These are phyloP conservation scores for Verticillium nubilum DNA, from an alignment of 2,329 filamentous ascomycete genomes.

Conservation along the genomic window DNA sequence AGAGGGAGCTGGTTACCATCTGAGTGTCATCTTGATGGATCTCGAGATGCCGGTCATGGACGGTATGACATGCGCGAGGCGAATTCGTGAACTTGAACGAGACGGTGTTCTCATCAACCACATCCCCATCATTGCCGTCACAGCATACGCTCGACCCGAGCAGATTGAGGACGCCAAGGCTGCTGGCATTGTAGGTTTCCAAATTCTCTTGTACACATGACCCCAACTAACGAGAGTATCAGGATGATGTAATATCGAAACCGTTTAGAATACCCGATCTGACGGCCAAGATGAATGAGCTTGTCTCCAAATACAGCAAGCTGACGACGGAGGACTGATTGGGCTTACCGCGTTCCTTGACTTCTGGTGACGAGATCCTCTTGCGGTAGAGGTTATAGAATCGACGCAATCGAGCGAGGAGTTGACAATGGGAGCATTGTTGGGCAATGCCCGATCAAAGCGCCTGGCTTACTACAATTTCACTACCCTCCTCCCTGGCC, in stretches of 20 bases:
- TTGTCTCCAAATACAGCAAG: constrained; percentile 36
- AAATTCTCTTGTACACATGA: not conserved
- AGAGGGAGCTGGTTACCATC: constrained; percentile 40
- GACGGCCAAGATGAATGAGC: constrained; percentile 59
- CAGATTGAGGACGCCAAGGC: constrained; percentile 67
- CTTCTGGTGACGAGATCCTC: not conserved
- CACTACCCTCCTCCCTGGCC: not conserved
- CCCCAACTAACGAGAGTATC: not conserved
- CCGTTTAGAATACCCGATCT: constrained; percentile 73
- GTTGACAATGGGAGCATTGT: not conserved
- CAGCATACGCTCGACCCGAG: constrained; percentile 70
- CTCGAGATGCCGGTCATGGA: constrained; percentile 84
- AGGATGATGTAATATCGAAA: constrained; percentile 74
- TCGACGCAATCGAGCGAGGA: not conserved
- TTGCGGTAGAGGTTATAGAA: not conserved
- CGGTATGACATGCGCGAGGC: constrained; percentile 65
- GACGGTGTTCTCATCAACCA: constrained; percentile 57
- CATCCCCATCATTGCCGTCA: constrained; percentile 79
- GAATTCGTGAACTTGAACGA: constrained; percentile 62
- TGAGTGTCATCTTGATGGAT: constrained; percentile 72
- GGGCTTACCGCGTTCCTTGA: not conserved
- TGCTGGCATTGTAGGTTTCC: constrained; percentile 62
- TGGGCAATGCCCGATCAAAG: not conserved
- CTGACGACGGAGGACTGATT: constrained; percentile 14
- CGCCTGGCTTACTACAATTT: not conserved